Evolutionary conservation across 495 filamentous ascomycete genomes (phyloP).

Genomic region (Tuber aestivum): DNA sequence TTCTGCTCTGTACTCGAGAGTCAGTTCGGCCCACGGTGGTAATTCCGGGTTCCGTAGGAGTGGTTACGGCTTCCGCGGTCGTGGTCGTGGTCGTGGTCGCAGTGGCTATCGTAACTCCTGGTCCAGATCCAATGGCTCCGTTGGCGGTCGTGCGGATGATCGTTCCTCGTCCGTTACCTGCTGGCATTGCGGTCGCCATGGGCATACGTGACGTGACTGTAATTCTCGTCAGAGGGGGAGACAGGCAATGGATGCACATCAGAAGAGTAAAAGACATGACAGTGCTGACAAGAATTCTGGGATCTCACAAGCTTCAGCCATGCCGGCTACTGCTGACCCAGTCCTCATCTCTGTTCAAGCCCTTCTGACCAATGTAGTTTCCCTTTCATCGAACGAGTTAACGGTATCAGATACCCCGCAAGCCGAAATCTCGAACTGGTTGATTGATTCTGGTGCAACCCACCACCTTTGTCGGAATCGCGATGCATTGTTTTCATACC

Average conservation of each 20-base stretch:
- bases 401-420: background rate
- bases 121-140: background rate
- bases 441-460: constrained; percentile 12
- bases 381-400: background rate
- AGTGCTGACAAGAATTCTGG: background rate
- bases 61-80: background rate
- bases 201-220: background rate
- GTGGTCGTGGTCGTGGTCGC: background rate
- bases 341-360: background rate
- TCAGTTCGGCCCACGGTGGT: background rate
- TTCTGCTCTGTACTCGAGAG: background rate
- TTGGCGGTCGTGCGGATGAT: background rate
- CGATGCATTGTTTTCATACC: background rate
- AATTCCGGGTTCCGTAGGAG: background rate
- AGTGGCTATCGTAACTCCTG: background rate
- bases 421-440: constrained; percentile 2
- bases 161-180: background rate
- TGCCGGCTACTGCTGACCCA: background rate
- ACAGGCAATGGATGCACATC: background rate
- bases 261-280: background rate
- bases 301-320: background rate
- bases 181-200: background rate
- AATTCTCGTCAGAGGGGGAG: background rate
- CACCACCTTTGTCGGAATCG: constrained; percentile 4
- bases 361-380: background rate